Evolutionary conservation across 2,329 filamentous ascomycete genomes (phyloP).

Genomic region (Juglanconis sp.): DNA sequence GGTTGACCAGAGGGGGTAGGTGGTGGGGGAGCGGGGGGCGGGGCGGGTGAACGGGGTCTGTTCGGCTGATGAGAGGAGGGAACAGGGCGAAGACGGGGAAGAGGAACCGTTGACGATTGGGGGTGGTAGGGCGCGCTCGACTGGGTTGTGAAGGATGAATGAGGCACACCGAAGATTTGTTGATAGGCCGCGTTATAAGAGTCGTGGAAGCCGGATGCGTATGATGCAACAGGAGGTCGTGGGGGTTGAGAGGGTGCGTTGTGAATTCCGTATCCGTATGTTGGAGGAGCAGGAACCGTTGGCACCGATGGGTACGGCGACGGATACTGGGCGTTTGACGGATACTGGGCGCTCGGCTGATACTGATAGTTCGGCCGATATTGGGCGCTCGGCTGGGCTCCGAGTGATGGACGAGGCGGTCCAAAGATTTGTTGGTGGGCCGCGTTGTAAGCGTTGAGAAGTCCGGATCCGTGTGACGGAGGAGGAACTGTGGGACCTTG

Average conservation of each 20-base stretch:
- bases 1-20: too few relatives aligned
- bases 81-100: not conserved
- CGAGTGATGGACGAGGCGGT: too few relatives aligned
- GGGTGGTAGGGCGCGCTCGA: not conserved
- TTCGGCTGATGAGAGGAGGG: not conserved
- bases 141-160: not conserved
- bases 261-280: too few relatives aligned
- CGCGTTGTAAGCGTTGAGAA: too few relatives aligned
- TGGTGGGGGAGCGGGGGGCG: not conserved
- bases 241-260: too few relatives aligned
- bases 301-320: not conserved
- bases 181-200: not conserved
- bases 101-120: not conserved
- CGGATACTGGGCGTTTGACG: not conserved
- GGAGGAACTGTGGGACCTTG: too few relatives aligned
- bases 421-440: too few relatives aligned
- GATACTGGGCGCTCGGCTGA: not conserved
- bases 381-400: too few relatives aligned
- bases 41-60: too few relatives aligned
- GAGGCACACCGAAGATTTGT: not conserved
- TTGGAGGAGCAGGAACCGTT: not conserved
- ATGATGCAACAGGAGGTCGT: not conserved
- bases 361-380: too few relatives aligned
- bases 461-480: too few relatives aligned
- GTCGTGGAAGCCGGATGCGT: not conserved